Evolutionary conservation across 148 eudicot genomes (phyloP).

Genomic region (Diospyros lotus): DNA sequence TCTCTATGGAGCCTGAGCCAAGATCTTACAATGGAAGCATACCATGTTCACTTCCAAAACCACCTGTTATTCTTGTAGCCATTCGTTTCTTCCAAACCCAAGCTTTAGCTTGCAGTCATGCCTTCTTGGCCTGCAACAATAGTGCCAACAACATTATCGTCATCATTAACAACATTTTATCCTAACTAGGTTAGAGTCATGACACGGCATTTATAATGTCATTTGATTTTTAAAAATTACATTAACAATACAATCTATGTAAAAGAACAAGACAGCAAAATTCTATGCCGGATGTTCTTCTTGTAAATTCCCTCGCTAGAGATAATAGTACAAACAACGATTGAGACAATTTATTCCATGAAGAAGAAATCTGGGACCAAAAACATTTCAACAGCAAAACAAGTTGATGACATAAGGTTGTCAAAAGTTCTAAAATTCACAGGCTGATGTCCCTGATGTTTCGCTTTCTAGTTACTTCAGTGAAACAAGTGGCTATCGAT

Average conservation of each 20-base stretch:
- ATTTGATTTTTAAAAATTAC: too few species aligned
- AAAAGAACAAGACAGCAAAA: too few species aligned
- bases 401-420: background rate
- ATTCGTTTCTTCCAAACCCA: background rate
- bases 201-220: too few species aligned
- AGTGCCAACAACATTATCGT: background rate
- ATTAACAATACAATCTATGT: too few species aligned
- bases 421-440: background rate
- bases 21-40: background rate
- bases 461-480: background rate
- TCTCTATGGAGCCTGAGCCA: background rate
- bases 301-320: conserved; percentile 23
- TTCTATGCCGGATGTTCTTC: too few species aligned
- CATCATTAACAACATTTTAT: too few species aligned
- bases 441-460: background rate
- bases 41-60: background rate
- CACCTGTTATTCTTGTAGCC: background rate
- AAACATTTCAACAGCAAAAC: background rate
- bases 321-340: background rate
- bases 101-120: conserved; percentile 15
- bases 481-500: background rate
- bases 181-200: too few species aligned
- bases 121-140: conserved; percentile 30
- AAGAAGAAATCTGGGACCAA: background rate
- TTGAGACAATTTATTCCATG: background rate